These are phyloP conservation scores for Mucor saturninus DNA, from an alignment of 371 early-diverging fungal species.

Conservation along the genomic window DNA sequence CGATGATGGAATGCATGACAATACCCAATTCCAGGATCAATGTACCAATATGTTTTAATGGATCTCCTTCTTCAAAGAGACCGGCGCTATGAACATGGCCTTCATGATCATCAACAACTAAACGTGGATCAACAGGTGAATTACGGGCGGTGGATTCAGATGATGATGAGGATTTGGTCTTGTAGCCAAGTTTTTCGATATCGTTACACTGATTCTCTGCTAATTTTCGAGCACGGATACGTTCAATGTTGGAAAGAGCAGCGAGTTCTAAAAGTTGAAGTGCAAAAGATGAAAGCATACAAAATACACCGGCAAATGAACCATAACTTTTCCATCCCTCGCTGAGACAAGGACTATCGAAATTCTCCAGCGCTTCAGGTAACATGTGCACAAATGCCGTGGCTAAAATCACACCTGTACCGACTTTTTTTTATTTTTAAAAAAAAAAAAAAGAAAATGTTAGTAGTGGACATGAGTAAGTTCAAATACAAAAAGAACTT, in stretches of 20 bases:
- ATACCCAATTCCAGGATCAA: slow-evolving; percentile 87
- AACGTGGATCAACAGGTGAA: slow-evolving; percentile 1
- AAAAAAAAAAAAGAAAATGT: not conserved
- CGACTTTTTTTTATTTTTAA: slow-evolving; percentile 41
- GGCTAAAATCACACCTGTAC: slow-evolving; percentile 81
- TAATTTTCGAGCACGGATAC: slow-evolving; percentile 21
- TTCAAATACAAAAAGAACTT: slow-evolving; percentile 18
- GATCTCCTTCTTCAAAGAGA: slow-evolving; percentile 43
- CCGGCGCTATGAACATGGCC: slow-evolving; percentile 57
- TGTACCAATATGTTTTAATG: slow-evolving; percentile 47
- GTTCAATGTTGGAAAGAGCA: slow-evolving; percentile 30
- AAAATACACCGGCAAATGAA: slow-evolving; percentile 49
- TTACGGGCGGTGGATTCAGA: slow-evolving; percentile 21
- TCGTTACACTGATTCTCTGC: slow-evolving; percentile 13
- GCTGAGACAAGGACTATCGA: slow-evolving; percentile 44
- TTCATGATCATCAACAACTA: slow-evolving; percentile 18
- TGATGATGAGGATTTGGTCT: not conserved
- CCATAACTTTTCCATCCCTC: slow-evolving; percentile 42
- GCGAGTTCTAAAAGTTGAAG: slow-evolving; percentile 46
- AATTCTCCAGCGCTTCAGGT: slow-evolving; percentile 42
- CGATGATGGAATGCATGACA: slow-evolving; percentile 84
- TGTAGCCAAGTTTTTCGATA: slow-evolving; percentile 19
- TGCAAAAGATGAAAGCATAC: slow-evolving; percentile 45
- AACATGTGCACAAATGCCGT: slow-evolving; percentile 82
- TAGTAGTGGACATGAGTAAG: too few relatives aligned